Percentiles rank a stretch among this genome's conserved stretches.
These are phyloP conservation scores for Phialemonium atrogriseum DNA, from an alignment of 2,329 filamentous ascomycete species.

Conservation along the genomic window DNA sequence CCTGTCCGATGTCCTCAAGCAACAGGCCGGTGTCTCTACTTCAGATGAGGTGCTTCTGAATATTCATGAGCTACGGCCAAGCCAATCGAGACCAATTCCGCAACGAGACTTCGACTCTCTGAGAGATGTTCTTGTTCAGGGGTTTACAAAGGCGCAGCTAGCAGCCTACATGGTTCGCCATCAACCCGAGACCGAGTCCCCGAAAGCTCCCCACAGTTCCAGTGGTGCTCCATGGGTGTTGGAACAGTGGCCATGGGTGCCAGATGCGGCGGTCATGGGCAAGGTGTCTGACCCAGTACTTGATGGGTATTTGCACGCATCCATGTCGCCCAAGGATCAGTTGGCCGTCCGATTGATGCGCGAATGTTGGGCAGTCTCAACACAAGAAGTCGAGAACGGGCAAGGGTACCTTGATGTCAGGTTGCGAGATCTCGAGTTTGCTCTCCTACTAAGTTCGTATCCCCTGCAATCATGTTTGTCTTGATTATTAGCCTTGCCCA, in stretches of 20 bases:
- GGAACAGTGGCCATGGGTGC: conserved; percentile 32
- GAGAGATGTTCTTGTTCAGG: conserved; percentile 25
- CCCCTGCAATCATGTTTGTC: not conserved
- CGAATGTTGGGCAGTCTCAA: conserved; percentile 40
- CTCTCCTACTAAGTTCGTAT: conserved; percentile 35
- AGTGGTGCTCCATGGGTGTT: conserved; percentile 41
- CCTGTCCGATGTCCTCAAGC: conserved; percentile 23
- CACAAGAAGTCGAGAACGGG: conserved; percentile 33
- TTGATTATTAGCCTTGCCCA: too few species aligned
- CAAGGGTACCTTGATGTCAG: conserved; percentile 31
- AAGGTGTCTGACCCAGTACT: conserved; percentile 14
- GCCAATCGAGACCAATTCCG: conserved; percentile 26
- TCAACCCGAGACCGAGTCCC: not conserved
- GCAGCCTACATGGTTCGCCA: conserved; percentile 30
- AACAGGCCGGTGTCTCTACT: conserved; percentile 16
- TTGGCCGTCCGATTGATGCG: conserved; percentile 35
- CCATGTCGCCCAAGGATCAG: conserved; percentile 28
- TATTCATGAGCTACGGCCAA: conserved; percentile 40
- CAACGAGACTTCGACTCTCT: conserved; percentile 33
- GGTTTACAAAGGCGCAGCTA: conserved; percentile 41
- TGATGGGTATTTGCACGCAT: conserved; percentile 19
- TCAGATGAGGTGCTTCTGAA: conserved; percentile 31
- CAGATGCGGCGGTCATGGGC: conserved; percentile 15
- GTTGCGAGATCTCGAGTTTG: conserved; percentile 31
- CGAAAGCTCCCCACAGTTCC: too few species aligned